Evolutionary conservation across 805 yeast genomes (phyloP).

Genomic region (Wickerhamiella shivajii): DNA sequence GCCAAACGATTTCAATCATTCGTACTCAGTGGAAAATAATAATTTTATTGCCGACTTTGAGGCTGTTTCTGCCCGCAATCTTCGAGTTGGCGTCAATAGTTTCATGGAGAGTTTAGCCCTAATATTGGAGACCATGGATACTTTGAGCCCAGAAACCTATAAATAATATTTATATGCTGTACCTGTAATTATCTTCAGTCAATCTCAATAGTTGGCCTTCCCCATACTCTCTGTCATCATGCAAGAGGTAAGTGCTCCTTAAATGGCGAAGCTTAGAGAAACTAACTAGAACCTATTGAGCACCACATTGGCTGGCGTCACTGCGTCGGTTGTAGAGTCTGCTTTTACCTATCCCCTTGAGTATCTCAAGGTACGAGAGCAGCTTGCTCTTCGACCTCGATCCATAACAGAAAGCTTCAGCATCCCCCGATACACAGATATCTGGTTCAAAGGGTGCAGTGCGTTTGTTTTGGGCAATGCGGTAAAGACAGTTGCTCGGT

Average conservation of each 20-base stretch:
- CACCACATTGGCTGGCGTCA: slow-evolving; percentile 26
- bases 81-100: slow-evolving; percentile 75
- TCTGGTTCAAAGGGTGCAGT: slow-evolving; percentile 45
- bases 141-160: background rate
- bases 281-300: slow-evolving; percentile 22
- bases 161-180: no score
- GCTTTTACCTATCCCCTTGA: slow-evolving; percentile 30
- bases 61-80: slow-evolving; percentile 42
- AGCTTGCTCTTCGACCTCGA: slow-evolving; percentile 20
- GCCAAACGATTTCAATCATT: slow-evolving; percentile 45
- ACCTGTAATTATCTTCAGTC: no score
- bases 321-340: slow-evolving; percentile 27
- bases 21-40: slow-evolving; percentile 27
- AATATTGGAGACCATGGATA: slow-evolving; percentile 66
- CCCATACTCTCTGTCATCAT: no score
- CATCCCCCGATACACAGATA: slow-evolving; percentile 16
- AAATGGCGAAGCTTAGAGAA: no score
- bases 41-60: slow-evolving; percentile 15
- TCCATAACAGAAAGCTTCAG: slow-evolving; percentile 10
- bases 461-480: slow-evolving; percentile 65
- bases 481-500: slow-evolving; percentile 57
- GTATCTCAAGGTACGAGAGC: slow-evolving; percentile 26
- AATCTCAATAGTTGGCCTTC: no score
- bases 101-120: slow-evolving; percentile 65
- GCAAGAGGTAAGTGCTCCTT: no score